Conservation (phyloP, 306 rosid species). For the Sicyos edulis region DNA sequence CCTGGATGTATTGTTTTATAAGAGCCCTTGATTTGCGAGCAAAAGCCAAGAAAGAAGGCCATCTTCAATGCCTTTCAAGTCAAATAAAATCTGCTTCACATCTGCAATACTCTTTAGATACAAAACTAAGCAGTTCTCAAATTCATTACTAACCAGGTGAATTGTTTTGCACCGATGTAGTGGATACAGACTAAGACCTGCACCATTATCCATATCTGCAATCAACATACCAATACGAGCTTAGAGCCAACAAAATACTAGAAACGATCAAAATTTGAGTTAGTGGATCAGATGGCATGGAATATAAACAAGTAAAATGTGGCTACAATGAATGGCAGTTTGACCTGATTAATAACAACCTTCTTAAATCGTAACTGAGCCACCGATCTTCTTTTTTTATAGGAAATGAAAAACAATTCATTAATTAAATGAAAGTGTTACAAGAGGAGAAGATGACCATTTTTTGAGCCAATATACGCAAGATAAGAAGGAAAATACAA, state of each 20-base stretch:
- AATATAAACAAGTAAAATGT: background rate
- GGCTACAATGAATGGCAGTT: background rate
- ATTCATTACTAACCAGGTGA: slow-evolving; percentile 42
- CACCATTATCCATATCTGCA: slow-evolving; percentile 48
- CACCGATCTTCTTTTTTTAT: too few species aligned
- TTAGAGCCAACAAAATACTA: background rate
- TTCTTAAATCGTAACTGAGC: background rate
- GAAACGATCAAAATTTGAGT: background rate
- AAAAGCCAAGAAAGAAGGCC: slow-evolving; percentile 28
- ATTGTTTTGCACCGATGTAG: slow-evolving; percentile 46
- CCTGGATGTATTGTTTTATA: slow-evolving; percentile 41
- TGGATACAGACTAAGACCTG: slow-evolving; percentile 37
- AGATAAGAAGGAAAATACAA: too few species aligned
- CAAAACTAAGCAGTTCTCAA: slow-evolving; percentile 12
- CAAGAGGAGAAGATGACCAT: too few species aligned
- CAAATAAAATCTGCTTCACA: slow-evolving; percentile 26
- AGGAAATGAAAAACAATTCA: background rate
- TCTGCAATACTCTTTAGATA: slow-evolving; percentile 21
- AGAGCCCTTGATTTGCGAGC: slow-evolving; percentile 30
- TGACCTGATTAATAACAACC: background rate
- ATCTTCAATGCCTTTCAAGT: slow-evolving; percentile 31
- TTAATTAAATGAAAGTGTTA: too few species aligned
- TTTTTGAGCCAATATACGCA: too few species aligned
- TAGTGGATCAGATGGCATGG: background rate
- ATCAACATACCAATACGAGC: background rate